These are phyloP conservation scores for Inonotus obliquus DNA, from an alignment of 1,284 basidiomycete species.

Conservation along the genomic window DNA sequence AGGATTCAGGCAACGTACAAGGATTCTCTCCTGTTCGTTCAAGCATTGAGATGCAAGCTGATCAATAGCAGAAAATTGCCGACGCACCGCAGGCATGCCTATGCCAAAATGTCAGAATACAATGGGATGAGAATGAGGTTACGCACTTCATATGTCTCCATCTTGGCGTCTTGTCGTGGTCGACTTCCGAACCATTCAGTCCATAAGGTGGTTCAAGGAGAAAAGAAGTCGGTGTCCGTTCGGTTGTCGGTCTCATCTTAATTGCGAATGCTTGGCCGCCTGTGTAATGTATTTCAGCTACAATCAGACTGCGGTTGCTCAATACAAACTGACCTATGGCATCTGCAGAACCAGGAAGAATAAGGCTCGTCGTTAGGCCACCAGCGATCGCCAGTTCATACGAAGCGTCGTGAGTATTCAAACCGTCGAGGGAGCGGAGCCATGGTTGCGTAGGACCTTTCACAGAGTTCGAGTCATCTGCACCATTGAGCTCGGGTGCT, in stretches of 20 bases:
- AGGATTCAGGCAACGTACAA: constrained; percentile 14
- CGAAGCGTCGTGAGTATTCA: constrained; percentile 36
- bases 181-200: constrained; percentile 17
- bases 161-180: constrained; percentile 18
- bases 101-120: neutral
- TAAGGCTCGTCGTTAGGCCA: constrained; percentile 36
- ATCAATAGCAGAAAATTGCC: neutral
- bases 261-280: constrained; percentile 37
- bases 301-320: constrained; percentile 4
- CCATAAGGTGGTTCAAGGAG: constrained; percentile 28
- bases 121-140: neutral
- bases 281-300: neutral
- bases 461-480: constrained; percentile 28
- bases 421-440: constrained; percentile 35
- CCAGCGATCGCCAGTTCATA: constrained; percentile 32
- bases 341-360: constrained; percentile 37
- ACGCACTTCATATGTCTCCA: constrained; percentile 27
- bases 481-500: constrained; percentile 32
- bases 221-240: constrained; percentile 27
- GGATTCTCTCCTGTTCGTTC: constrained; percentile 22
- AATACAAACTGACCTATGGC: constrained; percentile 29
- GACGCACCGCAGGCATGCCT: constrained; percentile 20
- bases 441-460: constrained; percentile 31
- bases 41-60: neutral
- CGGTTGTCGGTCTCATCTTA: constrained; percentile 31